Percentiles rank a stretch among this genome's conserved stretches.
phyloP scores from a whole-genome alignment of 2,329 filamentous ascomycete species.

The Fusarium pininemorale region DNA sequence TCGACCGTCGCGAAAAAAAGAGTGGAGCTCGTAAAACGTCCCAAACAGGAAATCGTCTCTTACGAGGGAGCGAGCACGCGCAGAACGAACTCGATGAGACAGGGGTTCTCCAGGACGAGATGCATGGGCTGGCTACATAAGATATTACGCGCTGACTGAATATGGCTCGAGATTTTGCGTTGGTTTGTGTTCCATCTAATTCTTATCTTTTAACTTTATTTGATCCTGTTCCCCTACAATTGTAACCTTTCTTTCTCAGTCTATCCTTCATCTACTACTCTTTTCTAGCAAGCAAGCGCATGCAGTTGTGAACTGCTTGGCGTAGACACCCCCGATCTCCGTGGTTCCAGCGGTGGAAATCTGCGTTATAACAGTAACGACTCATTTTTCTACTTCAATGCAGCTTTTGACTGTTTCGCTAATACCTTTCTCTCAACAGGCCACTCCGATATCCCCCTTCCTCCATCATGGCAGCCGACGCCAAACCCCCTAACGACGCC shows the following conservation, averaged over 20 bases:
- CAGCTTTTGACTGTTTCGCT: rapidly evolving
- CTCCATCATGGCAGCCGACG: not conserved
- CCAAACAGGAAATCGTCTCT: slow-evolving; percentile 23
- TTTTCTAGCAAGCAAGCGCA: not conserved
- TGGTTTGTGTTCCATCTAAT: not conserved
- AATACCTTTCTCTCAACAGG: not conserved
- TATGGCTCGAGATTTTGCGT: not conserved
- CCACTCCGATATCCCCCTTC: rapidly evolving
- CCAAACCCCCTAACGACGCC: not conserved
- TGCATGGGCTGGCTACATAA: not conserved
- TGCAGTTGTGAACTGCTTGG: not conserved
- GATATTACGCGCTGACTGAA: not conserved
- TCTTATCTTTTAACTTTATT: not conserved
- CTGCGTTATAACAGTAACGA: not conserved
- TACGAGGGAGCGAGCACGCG: slow-evolving; percentile 16
- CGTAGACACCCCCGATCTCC: not conserved
- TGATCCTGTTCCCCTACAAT: not conserved
- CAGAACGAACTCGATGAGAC: not conserved
- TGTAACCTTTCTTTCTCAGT: not conserved
- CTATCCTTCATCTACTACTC: rapidly evolving
- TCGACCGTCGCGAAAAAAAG: not conserved
- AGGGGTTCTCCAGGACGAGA: not conserved
- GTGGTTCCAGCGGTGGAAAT: too few species aligned
- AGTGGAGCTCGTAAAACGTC: slow-evolving; percentile 25
- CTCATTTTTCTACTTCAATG: rapidly evolving